Base-by-base conservation (phyloP, 129 eudicot species). In the Flaveria ramosissima region DNA sequence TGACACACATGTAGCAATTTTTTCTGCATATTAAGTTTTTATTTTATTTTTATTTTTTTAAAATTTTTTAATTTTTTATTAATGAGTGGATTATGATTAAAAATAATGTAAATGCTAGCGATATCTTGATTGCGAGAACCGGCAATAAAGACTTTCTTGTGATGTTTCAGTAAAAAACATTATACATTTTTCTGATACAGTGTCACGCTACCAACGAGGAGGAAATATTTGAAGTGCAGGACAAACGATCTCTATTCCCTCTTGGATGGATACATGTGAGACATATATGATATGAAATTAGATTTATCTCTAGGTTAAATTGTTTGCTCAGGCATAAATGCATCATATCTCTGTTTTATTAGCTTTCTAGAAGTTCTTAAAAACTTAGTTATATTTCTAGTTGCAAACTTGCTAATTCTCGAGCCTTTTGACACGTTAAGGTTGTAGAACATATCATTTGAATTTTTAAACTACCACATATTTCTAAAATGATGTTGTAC, bases 251-350 rank as follows among this genome's bases (percentile, higher is more conserved):
- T 47, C 89, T 94, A 75, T 94, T 94, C 78, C 93, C 97, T 7
- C 80, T 94, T 55, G 99, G 99, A 48, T 94, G 99, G 99, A 94
- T 94, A 81, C 99, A 94, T 88, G 99, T 94, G 82, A 88, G 97
- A 76, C 53, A 21, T 84, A 24, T 16, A 70, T 55, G 63, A 57
- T 78, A 9, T 30, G 9, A 14, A 52, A 32, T n/a, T 77, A n/a
- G 14, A 16, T 41, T 43, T 6, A 15, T 30, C 56, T 71, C 3
- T 15, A 24, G 8, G 13, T 63, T 50, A 32, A 50, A 47, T 75
- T 75, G 60, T 62, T 75, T 62, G 62, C 62, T 24, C 32, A 65
- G 14, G 20, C 45, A 8, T 50, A 76, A 56, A 42, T 56, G 61
- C 47, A 47, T 75, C 47, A 6, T 30, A 62, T 47, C 48, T 61